A percentile compares a stretch with the other conserved stretches of the same genome.
These are phyloP conservation scores for Nannizziopsis arthrosporioides DNA, from an alignment of 2,329 filamentous ascomycete species.

Conservation along the genomic window DNA sequence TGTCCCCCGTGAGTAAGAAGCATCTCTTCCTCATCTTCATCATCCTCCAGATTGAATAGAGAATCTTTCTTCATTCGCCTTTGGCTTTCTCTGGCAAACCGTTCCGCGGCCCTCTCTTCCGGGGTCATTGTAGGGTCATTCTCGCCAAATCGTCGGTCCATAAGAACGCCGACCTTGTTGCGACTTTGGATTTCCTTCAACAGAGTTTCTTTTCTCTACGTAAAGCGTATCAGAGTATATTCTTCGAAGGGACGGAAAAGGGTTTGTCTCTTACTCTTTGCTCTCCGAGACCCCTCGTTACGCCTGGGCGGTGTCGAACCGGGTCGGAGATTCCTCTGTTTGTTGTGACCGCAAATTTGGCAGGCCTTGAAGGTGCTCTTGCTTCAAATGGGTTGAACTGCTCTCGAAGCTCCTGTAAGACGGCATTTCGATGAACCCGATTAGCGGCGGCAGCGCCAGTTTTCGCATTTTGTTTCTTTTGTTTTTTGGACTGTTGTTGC, in stretches of 20 bases:
- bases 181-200: constrained; percentile 80
- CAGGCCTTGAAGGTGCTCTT: constrained; percentile 62
- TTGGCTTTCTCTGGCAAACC: constrained; percentile 82
- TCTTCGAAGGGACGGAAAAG: constrained; percentile 20
- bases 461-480: constrained; percentile 63
- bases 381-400: constrained; percentile 98
- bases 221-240: constrained; percentile 1
- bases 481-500: constrained; percentile 89
- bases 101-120: constrained; percentile 81
- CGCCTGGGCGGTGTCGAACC: constrained; percentile 61
- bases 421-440: constrained; percentile 62
- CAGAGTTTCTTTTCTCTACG: constrained; percentile 63
- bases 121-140: constrained; percentile 87
- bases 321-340: constrained; percentile 43
- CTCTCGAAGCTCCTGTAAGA: constrained; percentile 77
- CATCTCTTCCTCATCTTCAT: constrained; percentile 51
- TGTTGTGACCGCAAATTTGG: constrained; percentile 76
- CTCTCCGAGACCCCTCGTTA: constrained; percentile 76
- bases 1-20: constrained; percentile 75
- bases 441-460: constrained; percentile 59
- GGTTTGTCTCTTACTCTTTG: constrained; percentile 48
- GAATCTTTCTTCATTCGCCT: constrained; percentile 62
- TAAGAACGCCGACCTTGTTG: constrained; percentile 82
- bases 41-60: constrained; percentile 84
- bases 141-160: constrained; percentile 91